These are phyloP conservation scores for Wickerhamomyces xylosicus DNA, from an alignment of 805 yeast species.

Conservation along the genomic window DNA sequence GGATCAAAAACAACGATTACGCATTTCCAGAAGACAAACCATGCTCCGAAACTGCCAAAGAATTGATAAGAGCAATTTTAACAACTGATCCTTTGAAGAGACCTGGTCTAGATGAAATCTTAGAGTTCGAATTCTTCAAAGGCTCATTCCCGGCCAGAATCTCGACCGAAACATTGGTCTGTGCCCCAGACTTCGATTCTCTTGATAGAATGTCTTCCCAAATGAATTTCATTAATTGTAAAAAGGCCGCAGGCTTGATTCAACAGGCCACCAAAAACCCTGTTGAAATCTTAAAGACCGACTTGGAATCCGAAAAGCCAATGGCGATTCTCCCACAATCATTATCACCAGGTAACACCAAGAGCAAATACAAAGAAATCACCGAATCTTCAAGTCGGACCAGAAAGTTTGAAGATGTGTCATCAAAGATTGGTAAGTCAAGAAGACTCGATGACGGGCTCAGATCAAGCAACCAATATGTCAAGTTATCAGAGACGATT, in stretches of 20 bases:
- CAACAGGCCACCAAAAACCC: conserved; percentile 41
- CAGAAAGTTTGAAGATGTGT: conserved; percentile 22
- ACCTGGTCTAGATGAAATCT: conserved; percentile 70
- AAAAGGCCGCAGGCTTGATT: conserved; percentile 54
- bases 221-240: conserved; percentile 56
- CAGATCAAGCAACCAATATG: background rate
- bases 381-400: conserved; percentile 17
- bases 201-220: conserved; percentile 53
- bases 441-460: conserved; percentile 28
- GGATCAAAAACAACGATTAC: conserved; percentile 78
- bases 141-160: conserved; percentile 74
- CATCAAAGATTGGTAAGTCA: conserved; percentile 23
- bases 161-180: conserved; percentile 49
- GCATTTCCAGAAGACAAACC: conserved; percentile 61
- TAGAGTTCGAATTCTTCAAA: conserved; percentile 78
- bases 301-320: conserved; percentile 59
- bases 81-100: conserved; percentile 71
- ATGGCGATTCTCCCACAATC: conserved; percentile 74
- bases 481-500: conserved; percentile 18
- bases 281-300: conserved; percentile 59
- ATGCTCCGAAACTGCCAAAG: conserved; percentile 63
- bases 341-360: conserved; percentile 87
- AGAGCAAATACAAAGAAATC: conserved; percentile 68
- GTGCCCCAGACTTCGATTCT: conserved; percentile 48
- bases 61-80: conserved; percentile 62